Evolutionary conservation across 2,329 filamentous ascomycete species (phyloP).

Genomic region (Botryotinia narcissicola): DNA sequence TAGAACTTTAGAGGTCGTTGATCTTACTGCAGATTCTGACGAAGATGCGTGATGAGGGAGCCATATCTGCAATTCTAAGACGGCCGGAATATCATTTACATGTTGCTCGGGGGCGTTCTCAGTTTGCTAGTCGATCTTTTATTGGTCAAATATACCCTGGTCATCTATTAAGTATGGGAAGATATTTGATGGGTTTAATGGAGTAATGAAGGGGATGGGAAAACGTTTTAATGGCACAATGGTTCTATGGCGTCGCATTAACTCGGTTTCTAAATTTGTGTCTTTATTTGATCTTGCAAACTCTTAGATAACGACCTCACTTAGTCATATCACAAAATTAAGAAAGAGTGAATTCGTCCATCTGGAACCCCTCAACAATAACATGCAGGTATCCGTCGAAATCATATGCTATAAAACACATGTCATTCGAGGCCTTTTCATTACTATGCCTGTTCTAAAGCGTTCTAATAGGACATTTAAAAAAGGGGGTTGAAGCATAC

Average conservation of each 20-base stretch:
- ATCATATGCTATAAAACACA: no score
- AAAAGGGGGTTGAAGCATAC: not conserved
- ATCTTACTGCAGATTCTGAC: slow-evolving; percentile 11
- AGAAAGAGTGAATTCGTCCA: not conserved
- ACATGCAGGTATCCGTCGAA: no score
- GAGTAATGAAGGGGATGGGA: not conserved
- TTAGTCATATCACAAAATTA: not conserved
- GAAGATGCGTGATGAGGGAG: not conserved
- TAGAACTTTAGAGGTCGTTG: not conserved
- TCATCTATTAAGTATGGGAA: no score
- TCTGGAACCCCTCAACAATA: no score
- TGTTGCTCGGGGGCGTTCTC: not conserved
- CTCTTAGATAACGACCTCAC: not conserved
- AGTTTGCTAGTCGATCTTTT: not conserved
- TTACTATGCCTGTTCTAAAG: not conserved
- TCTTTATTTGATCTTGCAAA: not conserved
- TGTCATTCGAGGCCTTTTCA: no score
- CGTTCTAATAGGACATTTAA: not conserved
- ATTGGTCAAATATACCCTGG: not conserved
- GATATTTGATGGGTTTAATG: not conserved
- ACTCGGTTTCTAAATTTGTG: no score
- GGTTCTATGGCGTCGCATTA: not conserved
- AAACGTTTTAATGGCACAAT: not conserved
- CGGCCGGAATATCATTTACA: not conserved
- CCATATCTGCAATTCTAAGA: not conserved